Evolutionary conservation across 805 yeast species (phyloP), one percentile per base, ranked within the genome.

Genomic region (Candida cerambycidarum): DNA sequence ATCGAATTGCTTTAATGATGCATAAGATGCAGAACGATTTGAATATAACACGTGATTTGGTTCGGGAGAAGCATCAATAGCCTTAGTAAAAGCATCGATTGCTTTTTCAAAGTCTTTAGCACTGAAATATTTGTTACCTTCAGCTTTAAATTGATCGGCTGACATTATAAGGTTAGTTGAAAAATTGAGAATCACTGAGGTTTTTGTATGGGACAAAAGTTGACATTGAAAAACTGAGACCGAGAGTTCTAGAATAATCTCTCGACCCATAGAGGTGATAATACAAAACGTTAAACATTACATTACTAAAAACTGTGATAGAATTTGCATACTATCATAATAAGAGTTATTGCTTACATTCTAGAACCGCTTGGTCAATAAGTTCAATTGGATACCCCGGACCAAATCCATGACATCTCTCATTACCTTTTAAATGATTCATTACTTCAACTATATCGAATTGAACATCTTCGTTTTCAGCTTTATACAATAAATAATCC

Each of bases 41-140:
- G 97, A 89, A 63, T 73, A 90, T 42, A 93, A 74, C 13, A 93
- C 97, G 61, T 92, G 97, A 65, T 92, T 93, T 49, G 97, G 96
- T 5, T 75, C 50, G 34, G 82, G 73, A 0, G 96, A 82, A 11
- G 79, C 88, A 34, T 81, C 95, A 57, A 92, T 93, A 25, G 97
- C 99, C 62, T 86, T 76, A 14, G 92, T 69, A 69, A 93, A 93
- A 41, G 71, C 65, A 27, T 85, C 95, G 44, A 85, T 79, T 32
- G 99, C 98, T 52, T 80, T 75, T 16, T 71, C 69, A 62, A 79
- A 93, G 42, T 92, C 88, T 66, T 93, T 92, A 41, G 89, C 87
- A 17, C 89, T 80, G 61, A 93, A 93, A 33, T 89, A 93, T 50
- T 89, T 85, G 71, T 93, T 93, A 55, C 99, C 99, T 66, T 88